Conservation (phyloP, 1,139 yeast genomes). For the Debaryomyces fabryi region DNA sequence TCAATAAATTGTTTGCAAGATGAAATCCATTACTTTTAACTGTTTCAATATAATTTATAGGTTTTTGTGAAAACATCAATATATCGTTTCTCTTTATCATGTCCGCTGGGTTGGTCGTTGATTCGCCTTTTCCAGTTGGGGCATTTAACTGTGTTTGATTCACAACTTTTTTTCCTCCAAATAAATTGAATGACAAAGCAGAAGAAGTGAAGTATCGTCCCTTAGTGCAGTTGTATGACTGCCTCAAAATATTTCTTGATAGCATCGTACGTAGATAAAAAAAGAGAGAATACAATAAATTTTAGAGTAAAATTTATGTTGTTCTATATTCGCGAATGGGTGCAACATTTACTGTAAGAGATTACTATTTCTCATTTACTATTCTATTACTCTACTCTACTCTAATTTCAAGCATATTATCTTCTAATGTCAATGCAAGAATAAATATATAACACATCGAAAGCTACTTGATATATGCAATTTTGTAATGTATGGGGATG, state of each 20-base stretch:
- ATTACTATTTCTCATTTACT: neutral
- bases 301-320: neutral
- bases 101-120: slow-evolving; percentile 50
- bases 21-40: slow-evolving; percentile 45
- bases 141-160: slow-evolving; percentile 26
- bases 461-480: neutral
- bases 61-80: slow-evolving; percentile 46
- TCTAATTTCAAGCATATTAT: neutral
- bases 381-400: neutral
- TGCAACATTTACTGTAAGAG: neutral
- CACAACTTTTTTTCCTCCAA: slow-evolving; percentile 34
- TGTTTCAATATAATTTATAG: slow-evolving; percentile 48
- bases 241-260: neutral
- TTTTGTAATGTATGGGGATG: neutral
- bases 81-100: slow-evolving; percentile 48
- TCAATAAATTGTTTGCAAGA: slow-evolving; percentile 38
- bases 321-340: neutral
- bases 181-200: slow-evolving; percentile 16
- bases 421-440: neutral
- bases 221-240: neutral
- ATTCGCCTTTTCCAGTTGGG: slow-evolving; percentile 42
- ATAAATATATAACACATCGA: neutral
- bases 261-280: neutral
- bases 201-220: neutral
- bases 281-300: neutral